Evolutionary conservation across 148 eudicot species (phyloP), one percentile per base, ranked within the genome.

Genomic region (Dysphania ambrosioides): DNA sequence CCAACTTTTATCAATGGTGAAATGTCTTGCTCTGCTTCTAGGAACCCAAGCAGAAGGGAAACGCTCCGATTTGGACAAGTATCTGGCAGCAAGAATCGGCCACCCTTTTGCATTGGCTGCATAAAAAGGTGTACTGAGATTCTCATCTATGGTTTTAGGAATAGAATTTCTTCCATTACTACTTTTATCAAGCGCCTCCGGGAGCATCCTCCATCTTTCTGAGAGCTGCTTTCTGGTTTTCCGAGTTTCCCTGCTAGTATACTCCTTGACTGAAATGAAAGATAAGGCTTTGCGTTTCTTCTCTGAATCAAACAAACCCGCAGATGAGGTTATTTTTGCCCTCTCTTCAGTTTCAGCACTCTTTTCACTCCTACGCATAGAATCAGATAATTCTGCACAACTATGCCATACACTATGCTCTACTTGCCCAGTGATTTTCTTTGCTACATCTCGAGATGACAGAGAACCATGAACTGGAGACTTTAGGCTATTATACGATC

Each of bases 381-480:
- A 72, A 15, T 36, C 29, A 49, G 77, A 68, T 72, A 27, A 66
- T 30, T 76, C 79, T 38, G 26, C 24, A 53, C 12, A 74, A 44
- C 65, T 70, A 78, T 78, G 82, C 85, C 78, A 68, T 3, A 66
- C 72, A 29, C 82, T 79, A 40, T 71, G 55, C 61, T 72, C 79
- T 72, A 83, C 70, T 55, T 78, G 64, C 29, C 73, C 49, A 18
- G 81, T 44, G 67, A 83, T 59, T 76, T 80, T 74, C 73, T 78
- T 79, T 23, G 85, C 82, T 70, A 67, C 58, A 24, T 79, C 80
- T 42, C 53, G 44, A 47, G 74, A 27, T n/a, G 72, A 68, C 61
- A 64, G 18, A 30, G 67, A 74, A 30, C 62, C 71, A 40, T 44
- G 47, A 38, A 29, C 60, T 18, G 66, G 58, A 79, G 70, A 73